These are phyloP conservation scores for Crithidia fasciculata DNA, from an alignment of 208 protist species.

Conservation along the genomic window DNA sequence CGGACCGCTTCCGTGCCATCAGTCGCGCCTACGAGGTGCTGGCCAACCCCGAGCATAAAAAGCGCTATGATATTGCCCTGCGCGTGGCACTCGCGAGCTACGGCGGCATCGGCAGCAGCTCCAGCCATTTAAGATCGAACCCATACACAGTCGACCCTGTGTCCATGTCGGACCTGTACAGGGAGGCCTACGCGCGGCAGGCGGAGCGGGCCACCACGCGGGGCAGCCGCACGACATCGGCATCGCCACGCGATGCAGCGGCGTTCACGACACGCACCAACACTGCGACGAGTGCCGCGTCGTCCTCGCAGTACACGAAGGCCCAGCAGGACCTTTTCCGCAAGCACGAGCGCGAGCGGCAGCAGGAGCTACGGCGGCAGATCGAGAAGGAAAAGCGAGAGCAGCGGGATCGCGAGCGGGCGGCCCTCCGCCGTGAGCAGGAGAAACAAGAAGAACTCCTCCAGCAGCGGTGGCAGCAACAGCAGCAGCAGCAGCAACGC, in stretches of 20 bases:
- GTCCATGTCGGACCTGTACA: slow-evolving; percentile 43
- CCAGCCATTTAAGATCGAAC: slow-evolving; percentile 24
- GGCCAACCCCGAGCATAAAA: slow-evolving; percentile 90
- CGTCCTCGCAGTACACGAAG: slow-evolving; percentile 56
- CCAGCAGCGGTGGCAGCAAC: slow-evolving; percentile 55
- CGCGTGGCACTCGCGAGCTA: slow-evolving; percentile 33
- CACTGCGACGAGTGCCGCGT: no score
- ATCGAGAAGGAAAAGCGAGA: slow-evolving; percentile 47
- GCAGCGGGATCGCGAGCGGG: slow-evolving; percentile 56
- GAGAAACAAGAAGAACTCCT: slow-evolving; percentile 49
- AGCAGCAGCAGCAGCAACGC: slow-evolving; percentile 34
- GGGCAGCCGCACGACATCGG: slow-evolving; percentile 10
- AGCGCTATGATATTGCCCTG: slow-evolving; percentile 95
- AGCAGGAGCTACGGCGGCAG: slow-evolving; percentile 55
- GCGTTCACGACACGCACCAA: neutral
- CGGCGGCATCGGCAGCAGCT: slow-evolving; percentile 5
- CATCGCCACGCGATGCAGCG: slow-evolving; percentile 4
- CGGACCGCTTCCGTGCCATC: slow-evolving; percentile 90
- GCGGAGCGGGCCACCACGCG: slow-evolving; percentile 13
- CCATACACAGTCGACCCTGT: slow-evolving; percentile 25
- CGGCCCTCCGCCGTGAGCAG: slow-evolving; percentile 58
- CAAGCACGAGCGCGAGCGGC: slow-evolving; percentile 64
- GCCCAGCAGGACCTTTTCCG: slow-evolving; percentile 73
- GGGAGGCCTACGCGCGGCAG: slow-evolving; percentile 39
- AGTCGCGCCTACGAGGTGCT: slow-evolving; percentile 97